phyloP scores from a whole-genome alignment of 2,329 filamentous ascomycete genomes.

The Monosporascus sp. region DNA sequence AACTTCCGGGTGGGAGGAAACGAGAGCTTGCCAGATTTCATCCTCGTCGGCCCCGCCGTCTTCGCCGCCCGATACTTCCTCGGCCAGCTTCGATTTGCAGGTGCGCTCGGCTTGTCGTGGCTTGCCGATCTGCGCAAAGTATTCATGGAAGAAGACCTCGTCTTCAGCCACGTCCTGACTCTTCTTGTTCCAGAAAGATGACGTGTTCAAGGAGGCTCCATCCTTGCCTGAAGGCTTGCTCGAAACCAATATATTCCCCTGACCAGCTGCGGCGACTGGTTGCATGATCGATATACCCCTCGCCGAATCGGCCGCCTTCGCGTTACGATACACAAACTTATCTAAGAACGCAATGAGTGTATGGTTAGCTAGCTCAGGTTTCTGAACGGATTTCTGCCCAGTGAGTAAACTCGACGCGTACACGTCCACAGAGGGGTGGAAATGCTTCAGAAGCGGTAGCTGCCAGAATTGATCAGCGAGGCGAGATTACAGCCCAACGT shows the following conservation, averaged over 20 bases:
- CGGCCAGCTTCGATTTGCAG: constrained; percentile 53
- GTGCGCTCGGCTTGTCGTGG: constrained; percentile 50
- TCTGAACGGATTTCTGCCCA: constrained; percentile 68
- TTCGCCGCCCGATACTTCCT: constrained; percentile 31
- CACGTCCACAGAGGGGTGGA: constrained; percentile 86
- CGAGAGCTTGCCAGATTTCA: constrained; percentile 88
- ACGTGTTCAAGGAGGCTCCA: constrained; percentile 64
- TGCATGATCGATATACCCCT: constrained; percentile 96
- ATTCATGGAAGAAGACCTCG: constrained; percentile 97
- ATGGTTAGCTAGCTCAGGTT: constrained; percentile 86
- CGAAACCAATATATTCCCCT: constrained; percentile 52
- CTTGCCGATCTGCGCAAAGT: constrained; percentile 76
- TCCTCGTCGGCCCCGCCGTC: constrained; percentile 60
- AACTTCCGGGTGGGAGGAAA: constrained; percentile 72
- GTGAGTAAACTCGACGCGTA: constrained; percentile 70
- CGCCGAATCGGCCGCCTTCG: constrained; percentile 63
- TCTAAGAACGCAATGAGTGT: constrained; percentile 94
- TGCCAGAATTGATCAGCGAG: not conserved
- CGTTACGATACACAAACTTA: constrained; percentile 95
- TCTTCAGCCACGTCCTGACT: constrained; percentile 82
- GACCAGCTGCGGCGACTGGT: constrained; percentile 58
- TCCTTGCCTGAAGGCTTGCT: constrained; percentile 40
- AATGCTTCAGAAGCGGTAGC: constrained; percentile 71
- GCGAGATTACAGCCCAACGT: not conserved
- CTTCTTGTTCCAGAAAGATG: constrained; percentile 88